These are phyloP conservation scores for Sparassis latifolia DNA, from an alignment of 1,284 basidiomycete species.

Conservation along the genomic window DNA sequence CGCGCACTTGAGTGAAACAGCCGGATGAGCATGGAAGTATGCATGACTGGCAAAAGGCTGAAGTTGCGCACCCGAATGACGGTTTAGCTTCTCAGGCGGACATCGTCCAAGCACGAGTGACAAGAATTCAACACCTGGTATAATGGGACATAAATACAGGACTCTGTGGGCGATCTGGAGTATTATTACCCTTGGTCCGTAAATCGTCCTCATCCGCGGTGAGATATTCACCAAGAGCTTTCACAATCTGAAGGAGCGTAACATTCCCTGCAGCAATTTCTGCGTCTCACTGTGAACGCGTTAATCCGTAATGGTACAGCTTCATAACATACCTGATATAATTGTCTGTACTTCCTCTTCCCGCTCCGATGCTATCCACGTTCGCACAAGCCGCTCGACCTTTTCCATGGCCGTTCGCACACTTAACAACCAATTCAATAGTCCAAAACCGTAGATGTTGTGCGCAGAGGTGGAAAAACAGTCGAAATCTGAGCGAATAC, in stretches of 20 bases:
- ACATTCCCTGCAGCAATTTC: slow-evolving; percentile 58
- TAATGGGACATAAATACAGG: slow-evolving; percentile 3
- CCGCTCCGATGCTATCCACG: slow-evolving; percentile 64
- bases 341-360: slow-evolving; percentile 57
- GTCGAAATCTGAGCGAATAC: no score
- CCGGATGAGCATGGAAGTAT: slow-evolving; percentile 6
- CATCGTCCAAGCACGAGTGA: slow-evolving; percentile 58
- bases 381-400: slow-evolving; percentile 54
- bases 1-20: slow-evolving; percentile 49
- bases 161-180: background rate
- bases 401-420: slow-evolving; percentile 22
- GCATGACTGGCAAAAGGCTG: background rate
- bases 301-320: slow-evolving; percentile 6
- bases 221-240: slow-evolving; percentile 80
- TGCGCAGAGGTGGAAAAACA: background rate
- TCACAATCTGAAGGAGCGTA: slow-evolving; percentile 80
- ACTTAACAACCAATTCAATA: slow-evolving; percentile 1
- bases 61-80: slow-evolving; percentile 66
- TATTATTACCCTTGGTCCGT: slow-evolving; percentile 66
- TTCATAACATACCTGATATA: slow-evolving; percentile 42
- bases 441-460: background rate
- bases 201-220: slow-evolving; percentile 79
- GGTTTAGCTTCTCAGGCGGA: slow-evolving; percentile 63
- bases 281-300: slow-evolving; percentile 24
- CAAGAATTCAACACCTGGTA: slow-evolving; percentile 69